Conservation (phyloP, 2,329 filamentous ascomycete genomes). For the Pseudopithomyces maydicus region DNA sequence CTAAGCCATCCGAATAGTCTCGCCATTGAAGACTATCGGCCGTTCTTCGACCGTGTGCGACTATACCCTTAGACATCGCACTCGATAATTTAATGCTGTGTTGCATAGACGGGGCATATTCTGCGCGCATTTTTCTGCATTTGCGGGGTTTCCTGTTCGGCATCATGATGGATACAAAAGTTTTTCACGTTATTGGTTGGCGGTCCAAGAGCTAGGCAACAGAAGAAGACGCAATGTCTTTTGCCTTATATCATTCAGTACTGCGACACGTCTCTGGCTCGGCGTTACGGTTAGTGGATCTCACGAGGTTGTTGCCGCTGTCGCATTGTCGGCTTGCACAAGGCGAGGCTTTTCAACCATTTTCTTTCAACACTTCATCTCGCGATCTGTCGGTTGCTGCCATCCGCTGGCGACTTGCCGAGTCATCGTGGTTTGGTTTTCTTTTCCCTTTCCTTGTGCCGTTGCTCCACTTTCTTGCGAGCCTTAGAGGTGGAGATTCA, state of each 20-base stretch:
- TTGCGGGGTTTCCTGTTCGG: constrained; percentile 35
- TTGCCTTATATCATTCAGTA: constrained; percentile 9
- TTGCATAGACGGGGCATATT: constrained; percentile 49
- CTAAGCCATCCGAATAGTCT: constrained; percentile 46
- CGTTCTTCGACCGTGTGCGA: constrained; percentile 37
- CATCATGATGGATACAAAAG: constrained; percentile 27
- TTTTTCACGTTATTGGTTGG: constrained; percentile 25
- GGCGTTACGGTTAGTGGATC: constrained; percentile 13
- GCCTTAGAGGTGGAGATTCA: constrained; percentile 9
- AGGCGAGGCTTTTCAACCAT: background rate
- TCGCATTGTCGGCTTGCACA: too few relatives aligned
- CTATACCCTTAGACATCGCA: constrained; percentile 43
- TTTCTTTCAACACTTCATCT: background rate
- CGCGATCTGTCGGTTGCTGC: constrained; percentile 1
- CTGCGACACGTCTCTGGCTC: constrained; percentile 13
- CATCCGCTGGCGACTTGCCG: constrained; percentile 4
- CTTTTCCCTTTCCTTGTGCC: constrained; percentile 15
- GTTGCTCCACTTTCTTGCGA: constrained; percentile 13
- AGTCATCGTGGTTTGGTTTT: background rate
- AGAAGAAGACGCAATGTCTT: constrained; percentile 14
- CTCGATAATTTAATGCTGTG: constrained; percentile 47
- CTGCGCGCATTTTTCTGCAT: constrained; percentile 47
- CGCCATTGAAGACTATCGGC: constrained; percentile 30
- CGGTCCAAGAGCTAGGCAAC: constrained; percentile 16
- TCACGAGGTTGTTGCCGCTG: constrained; percentile 2